Evolutionary conservation across 106 monocot species (phyloP).

Genomic region (Alisma plantagoaquatica): DNA sequence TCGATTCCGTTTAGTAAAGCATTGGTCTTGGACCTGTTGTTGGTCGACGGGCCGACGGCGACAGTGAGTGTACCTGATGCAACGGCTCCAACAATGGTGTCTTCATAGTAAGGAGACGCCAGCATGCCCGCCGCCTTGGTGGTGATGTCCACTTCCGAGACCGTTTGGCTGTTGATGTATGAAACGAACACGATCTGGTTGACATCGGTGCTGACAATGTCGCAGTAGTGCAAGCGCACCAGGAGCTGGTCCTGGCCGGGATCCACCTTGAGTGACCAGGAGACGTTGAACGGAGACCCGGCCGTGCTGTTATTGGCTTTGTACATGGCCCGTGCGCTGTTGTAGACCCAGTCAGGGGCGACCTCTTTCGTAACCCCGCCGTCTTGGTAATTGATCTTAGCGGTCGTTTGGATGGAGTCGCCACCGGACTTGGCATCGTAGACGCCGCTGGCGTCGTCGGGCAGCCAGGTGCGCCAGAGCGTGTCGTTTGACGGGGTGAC

Average conservation of each 20-base stretch:
- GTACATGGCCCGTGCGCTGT: conserved; percentile 22
- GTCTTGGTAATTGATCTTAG: conserved; percentile 39
- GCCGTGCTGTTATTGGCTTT: conserved; percentile 37
- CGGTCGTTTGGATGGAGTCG: conserved; percentile 17
- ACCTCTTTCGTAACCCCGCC: conserved; percentile 53
- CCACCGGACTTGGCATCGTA: neutral
- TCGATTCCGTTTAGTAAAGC: conserved; percentile 75
- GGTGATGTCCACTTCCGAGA: conserved; percentile 50
- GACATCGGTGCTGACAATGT: conserved; percentile 57
- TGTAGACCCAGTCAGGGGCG: conserved; percentile 64
- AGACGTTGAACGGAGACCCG: too few relatives aligned
- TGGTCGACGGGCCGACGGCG: conserved; percentile 27
- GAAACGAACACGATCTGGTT: conserved; percentile 52
- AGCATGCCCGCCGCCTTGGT: conserved; percentile 22
- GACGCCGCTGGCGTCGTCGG: conserved; percentile 31
- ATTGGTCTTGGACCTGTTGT: conserved; percentile 15
- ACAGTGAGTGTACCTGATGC: conserved; percentile 26
- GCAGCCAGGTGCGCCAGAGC: conserved; percentile 67
- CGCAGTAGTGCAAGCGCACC: conserved; percentile 72
- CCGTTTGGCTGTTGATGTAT: conserved; percentile 50
- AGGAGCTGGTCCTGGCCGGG: conserved; percentile 43
- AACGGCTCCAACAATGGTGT: conserved; percentile 37
- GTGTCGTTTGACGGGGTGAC: conserved; percentile 76
- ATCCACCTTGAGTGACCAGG: conserved; percentile 54
- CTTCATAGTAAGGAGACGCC: conserved; percentile 69